Conservation (phyloP, 192 early-diverging fungal species). For the Chytriomyces sp. region DNA sequence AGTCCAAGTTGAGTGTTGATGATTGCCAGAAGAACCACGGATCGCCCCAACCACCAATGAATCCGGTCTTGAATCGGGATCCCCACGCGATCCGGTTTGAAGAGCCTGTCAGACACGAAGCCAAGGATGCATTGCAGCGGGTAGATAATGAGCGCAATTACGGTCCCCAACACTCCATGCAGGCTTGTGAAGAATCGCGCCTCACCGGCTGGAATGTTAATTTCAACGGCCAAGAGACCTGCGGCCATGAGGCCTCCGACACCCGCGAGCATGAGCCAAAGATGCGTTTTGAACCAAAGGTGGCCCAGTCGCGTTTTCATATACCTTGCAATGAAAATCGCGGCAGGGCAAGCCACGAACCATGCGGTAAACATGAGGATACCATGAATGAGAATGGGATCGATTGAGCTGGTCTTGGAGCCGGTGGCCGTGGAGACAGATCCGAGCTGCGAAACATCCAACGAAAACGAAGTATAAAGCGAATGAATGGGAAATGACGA, state of each 20-base stretch:
- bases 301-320: constrained; percentile 35
- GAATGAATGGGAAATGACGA: constrained; percentile 5
- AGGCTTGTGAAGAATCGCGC: constrained; percentile 1
- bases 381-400: constrained; percentile 31
- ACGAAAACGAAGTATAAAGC: background rate
- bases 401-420: background rate
- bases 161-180: constrained; percentile 16
- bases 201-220: background rate
- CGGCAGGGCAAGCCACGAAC: background rate
- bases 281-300: constrained; percentile 43
- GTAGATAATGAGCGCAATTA: constrained; percentile 16
- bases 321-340: constrained; percentile 47
- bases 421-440: constrained; percentile 2
- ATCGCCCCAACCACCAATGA: constrained; percentile 34
- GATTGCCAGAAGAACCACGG: background rate
- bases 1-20: background rate
- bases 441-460: constrained; percentile 24
- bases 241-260: constrained; percentile 16
- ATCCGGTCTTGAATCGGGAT: constrained; percentile 40
- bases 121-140: constrained; percentile 36
- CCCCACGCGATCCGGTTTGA: constrained; percentile 18
- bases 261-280: constrained; percentile 26
- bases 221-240: background rate
- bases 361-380: constrained; percentile 42
- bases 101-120: constrained; percentile 36